These are phyloP conservation scores for Aspergillus baeticus DNA, from an alignment of 495 filamentous ascomycete species.

Conservation along the genomic window DNA sequence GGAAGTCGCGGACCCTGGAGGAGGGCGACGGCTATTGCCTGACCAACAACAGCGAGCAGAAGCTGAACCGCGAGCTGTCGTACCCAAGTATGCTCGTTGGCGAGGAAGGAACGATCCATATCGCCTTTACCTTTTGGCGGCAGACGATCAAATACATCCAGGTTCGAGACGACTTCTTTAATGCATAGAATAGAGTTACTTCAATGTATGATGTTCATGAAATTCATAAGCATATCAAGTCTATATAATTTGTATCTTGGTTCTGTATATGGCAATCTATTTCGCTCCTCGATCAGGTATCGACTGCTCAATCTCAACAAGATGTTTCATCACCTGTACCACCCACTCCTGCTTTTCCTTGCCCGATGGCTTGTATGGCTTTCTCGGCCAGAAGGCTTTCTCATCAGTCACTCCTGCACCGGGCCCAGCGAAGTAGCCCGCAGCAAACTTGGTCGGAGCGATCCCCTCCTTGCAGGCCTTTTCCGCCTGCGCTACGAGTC, in stretches of 20 bases:
- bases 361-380: slow-evolving; percentile 22
- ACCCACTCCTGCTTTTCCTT: slow-evolving; percentile 26
- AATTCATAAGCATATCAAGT: too few relatives aligned
- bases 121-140: slow-evolving; percentile 27
- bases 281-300: slow-evolving; percentile 18
- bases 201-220: background rate
- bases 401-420: slow-evolving; percentile 22
- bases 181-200: background rate
- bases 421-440: slow-evolving; percentile 33
- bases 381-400: slow-evolving; percentile 25
- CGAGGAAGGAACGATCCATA: slow-evolving; percentile 15
- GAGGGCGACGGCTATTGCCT: slow-evolving; percentile 27
- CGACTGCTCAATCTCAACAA: slow-evolving; percentile 21
- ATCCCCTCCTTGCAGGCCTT: slow-evolving; percentile 80
- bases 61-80: slow-evolving; percentile 25
- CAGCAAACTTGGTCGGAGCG: slow-evolving; percentile 63
- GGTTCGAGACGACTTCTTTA: slow-evolving; percentile 22
- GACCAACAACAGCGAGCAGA: slow-evolving; percentile 27
- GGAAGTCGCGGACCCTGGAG: slow-evolving; percentile 21
- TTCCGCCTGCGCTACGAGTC: slow-evolving; percentile 71
- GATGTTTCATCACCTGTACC: slow-evolving; percentile 22
- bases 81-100: slow-evolving; percentile 24
- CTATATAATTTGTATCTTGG: too few relatives aligned
- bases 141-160: slow-evolving; percentile 25
- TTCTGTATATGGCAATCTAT: too few relatives aligned